These are phyloP conservation scores for Colletotrichum cereale DNA, from an alignment of 2,329 filamentous ascomycete species.

Conservation along the genomic window DNA sequence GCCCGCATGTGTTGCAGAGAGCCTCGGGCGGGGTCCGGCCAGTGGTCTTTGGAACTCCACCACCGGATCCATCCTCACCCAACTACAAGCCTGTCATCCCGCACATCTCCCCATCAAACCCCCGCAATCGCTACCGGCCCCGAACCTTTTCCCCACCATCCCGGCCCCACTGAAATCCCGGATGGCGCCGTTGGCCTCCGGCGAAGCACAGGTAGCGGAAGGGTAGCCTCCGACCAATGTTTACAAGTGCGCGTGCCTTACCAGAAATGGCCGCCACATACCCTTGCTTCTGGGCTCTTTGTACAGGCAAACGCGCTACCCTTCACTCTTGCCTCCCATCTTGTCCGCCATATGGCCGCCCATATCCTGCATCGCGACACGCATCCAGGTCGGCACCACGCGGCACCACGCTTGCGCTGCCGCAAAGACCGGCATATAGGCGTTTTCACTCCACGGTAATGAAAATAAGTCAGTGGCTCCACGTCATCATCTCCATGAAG, in stretches of 20 bases:
- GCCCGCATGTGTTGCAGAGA: no score
- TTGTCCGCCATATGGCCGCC: neutral
- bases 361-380: neutral
- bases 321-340: neutral
- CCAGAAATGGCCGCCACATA: neutral
- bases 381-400: neutral
- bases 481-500: no score
- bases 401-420: neutral
- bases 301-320: neutral
- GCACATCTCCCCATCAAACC: no score
- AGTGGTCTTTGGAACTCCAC: no score
- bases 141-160: no score
- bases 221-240: no score
- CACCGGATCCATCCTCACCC: no score
- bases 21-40: no score
- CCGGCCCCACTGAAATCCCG: neutral
- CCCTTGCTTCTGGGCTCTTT: neutral
- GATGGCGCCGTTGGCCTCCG: neutral
- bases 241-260: neutral
- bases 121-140: no score
- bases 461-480: neutral
- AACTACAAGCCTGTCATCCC: no score
- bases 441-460: neutral
- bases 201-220: neutral
- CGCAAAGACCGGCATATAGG: neutral